Conservation (phyloP, 306 rosid species). For the Purshia tridentata region DNA sequence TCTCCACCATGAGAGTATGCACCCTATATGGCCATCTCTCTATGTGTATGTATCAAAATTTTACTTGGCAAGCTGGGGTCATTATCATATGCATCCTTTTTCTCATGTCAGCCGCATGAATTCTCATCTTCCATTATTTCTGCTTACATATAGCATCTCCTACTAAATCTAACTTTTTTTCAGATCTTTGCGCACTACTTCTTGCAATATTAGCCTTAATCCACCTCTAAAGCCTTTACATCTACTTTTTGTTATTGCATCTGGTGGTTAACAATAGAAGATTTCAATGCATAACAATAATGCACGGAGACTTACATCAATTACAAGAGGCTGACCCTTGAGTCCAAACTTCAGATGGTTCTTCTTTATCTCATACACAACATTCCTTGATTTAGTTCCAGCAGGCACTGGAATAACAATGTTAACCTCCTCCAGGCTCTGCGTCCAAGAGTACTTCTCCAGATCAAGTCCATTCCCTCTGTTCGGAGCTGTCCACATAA, state of each 20-base stretch:
- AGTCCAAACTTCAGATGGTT: slow-evolving; percentile 79
- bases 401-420: slow-evolving; percentile 66
- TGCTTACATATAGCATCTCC: not conserved
- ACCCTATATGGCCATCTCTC: too few relatives aligned
- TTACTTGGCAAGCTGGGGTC: too few relatives aligned
- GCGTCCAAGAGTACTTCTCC: slow-evolving; percentile 89
- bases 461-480: slow-evolving; percentile 85
- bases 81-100: too few relatives aligned
- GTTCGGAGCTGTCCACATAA: slow-evolving; percentile 61
- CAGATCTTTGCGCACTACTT: too few relatives aligned
- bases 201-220: too few relatives aligned
- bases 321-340: slow-evolving; percentile 86
- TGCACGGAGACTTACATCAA: slow-evolving; percentile 58
- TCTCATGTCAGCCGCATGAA: too few relatives aligned
- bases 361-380: slow-evolving; percentile 79
- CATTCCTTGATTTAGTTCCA: slow-evolving; percentile 76
- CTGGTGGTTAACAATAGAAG: too few relatives aligned
- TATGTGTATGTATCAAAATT: too few relatives aligned
- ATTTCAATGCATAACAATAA: not conserved
- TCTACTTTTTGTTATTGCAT: too few relatives aligned
- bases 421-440: slow-evolving; percentile 75
- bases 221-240: too few relatives aligned
- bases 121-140: not conserved
- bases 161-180: not conserved
- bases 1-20: too few relatives aligned